phyloP scores from a whole-genome alignment of 768 basidiomycete species.

The Scleroderma citrinum region DNA sequence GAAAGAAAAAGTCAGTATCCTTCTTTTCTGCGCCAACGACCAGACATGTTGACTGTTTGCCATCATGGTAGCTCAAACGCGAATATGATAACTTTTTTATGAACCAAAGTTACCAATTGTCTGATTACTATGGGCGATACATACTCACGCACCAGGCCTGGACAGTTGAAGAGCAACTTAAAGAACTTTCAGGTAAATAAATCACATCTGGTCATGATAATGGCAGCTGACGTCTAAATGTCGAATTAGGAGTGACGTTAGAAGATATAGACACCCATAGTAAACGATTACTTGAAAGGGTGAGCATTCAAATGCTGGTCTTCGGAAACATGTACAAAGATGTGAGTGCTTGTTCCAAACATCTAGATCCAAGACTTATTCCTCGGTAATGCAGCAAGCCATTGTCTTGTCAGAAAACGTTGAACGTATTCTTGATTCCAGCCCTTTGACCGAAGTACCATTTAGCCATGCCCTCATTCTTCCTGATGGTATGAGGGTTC shows the following conservation, averaged over 20 bases:
- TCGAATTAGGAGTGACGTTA: slow-evolving; percentile 59
- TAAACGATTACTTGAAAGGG: slow-evolving; percentile 49
- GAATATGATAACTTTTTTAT: slow-evolving; percentile 86
- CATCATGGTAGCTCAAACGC: slow-evolving; percentile 50
- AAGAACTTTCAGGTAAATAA: slow-evolving; percentile 64
- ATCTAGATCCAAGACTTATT: neutral
- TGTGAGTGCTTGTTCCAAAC: slow-evolving; percentile 36
- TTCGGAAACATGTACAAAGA: slow-evolving; percentile 83
- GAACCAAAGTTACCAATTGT: slow-evolving; percentile 73
- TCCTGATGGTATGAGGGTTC: slow-evolving; percentile 49
- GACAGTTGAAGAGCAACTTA: slow-evolving; percentile 71
- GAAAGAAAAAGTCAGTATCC: slow-evolving; percentile 66
- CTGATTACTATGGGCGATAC: slow-evolving; percentile 71
- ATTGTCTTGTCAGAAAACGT: slow-evolving; percentile 62
- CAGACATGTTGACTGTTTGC: neutral
- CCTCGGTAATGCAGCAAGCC: slow-evolving; percentile 54
- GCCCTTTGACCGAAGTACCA: slow-evolving; percentile 37
- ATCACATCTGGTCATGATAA: neutral
- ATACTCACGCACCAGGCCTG: slow-evolving; percentile 67
- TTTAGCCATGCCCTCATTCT: slow-evolving; percentile 53
- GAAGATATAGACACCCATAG: slow-evolving; percentile 67
- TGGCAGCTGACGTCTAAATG: neutral
- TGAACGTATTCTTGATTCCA: slow-evolving; percentile 57
- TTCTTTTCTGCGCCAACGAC: neutral
- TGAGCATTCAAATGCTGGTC: slow-evolving; percentile 68